Base-by-base conservation (phyloP, 441 rosid genomes). In the Gossypium schwendimanii region DNA sequence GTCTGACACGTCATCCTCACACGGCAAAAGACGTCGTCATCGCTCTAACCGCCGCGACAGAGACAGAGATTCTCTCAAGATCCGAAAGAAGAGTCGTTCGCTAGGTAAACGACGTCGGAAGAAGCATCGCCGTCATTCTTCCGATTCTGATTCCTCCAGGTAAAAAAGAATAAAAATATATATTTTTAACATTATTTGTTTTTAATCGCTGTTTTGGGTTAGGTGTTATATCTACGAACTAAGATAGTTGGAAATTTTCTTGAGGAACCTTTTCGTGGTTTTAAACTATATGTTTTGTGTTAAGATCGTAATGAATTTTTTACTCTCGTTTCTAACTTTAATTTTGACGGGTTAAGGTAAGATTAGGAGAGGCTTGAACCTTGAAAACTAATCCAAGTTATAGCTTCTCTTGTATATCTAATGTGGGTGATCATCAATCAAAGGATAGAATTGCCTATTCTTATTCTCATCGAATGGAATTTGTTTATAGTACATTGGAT, bases 1-100 rank as follows among this genome's bases (percentile, higher is more conserved):
- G 0, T 86, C 89, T 17, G 86, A 88, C 58, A 85, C 87, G 1
- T 76, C 91, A 2, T 77, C 88, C 54, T 80, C 89, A 39, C 77
- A 66, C 70, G 83, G 71, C 15, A 80, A 78, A 39, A 89, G 88
- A 20, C 88, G 81, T 45, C 85, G 82, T 15, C 83, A 21, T 28
- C 85, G 89, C 9, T 73, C 86, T 12, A 77, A 41, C 69, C 77
- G 81, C 18, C 70, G 87, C 24, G 87, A 83, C 31, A 81, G 67
- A 66, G 89, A 78, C n/a, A 83, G 72, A 70, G 90, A 86, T 0
- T 79, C 92, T 50, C 90, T 88, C 28, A 90, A 89, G 85, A 79
- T 87, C 69, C 88, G 88, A 12, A 90, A 88, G 84, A 87, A 79
- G 85, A 82, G 82, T 61, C 82, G 80, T 21, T 80, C 94, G 36